A percentile compares a stretch with the other conserved stretches of the same genome.
phyloP scores from a whole-genome alignment of 2,329 filamentous ascomycete species.

The Fusarium sp. region DNA sequence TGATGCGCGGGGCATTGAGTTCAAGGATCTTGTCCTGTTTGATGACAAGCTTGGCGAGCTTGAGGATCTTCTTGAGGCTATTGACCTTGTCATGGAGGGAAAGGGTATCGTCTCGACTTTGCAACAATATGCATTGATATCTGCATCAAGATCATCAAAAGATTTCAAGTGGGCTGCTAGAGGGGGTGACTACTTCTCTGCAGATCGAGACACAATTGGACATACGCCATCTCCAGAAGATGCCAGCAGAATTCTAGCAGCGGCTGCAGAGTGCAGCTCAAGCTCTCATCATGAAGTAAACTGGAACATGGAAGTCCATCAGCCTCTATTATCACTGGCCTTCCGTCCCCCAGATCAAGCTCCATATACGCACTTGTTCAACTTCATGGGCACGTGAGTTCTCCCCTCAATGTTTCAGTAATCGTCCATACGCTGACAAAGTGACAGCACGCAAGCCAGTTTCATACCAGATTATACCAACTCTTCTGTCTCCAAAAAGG shows the following conservation, averaged over 20 bases:
- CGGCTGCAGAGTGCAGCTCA: slow-evolving; percentile 12
- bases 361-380: slow-evolving; percentile 10
- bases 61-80: background rate
- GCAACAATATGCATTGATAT: background rate
- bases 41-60: background rate
- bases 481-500: slow-evolving; percentile 1
- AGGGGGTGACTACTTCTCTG: slow-evolving; percentile 8
- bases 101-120: background rate
- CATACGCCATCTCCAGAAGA: slow-evolving; percentile 17
- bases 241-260: slow-evolving; percentile 1
- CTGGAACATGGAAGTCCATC: slow-evolving; percentile 26
- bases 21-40: background rate
- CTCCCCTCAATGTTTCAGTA: background rate
- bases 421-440: background rate
- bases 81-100: background rate
- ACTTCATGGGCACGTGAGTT: slow-evolving; percentile 25
- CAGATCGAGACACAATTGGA: slow-evolving; percentile 2
- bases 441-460: background rate
- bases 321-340: slow-evolving; percentile 15
- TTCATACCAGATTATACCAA: background rate
- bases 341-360: slow-evolving; percentile 9
- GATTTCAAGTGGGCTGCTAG: background rate
- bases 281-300: slow-evolving; percentile 7
- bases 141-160: background rate
- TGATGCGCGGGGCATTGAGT: background rate